Conservation (phyloP, 225 moss, liverwort and hornwort species). For the Polytrichum formosum region DNA sequence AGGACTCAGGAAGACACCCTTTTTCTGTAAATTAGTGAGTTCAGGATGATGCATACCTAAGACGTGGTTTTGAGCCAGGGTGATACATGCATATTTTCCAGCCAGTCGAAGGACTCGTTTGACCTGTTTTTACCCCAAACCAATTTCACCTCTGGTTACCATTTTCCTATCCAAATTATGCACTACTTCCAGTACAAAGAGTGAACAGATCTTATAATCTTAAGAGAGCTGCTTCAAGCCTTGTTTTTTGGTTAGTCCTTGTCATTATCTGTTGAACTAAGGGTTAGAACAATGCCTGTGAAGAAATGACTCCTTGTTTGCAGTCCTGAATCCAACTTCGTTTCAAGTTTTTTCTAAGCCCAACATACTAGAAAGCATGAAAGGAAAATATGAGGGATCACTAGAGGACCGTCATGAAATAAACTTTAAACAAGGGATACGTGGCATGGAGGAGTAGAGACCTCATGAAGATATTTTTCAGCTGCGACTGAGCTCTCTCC, state of each 20-base stretch:
- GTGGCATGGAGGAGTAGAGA: conserved; percentile 20
- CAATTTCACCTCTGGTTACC: conserved; percentile 1
- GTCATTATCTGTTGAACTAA: no score
- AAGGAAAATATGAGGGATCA: not conserved
- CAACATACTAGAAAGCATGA: not conserved
- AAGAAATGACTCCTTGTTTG: no score
- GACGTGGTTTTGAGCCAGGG: conserved; percentile 63
- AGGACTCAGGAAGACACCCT: no score
- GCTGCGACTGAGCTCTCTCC: conserved; percentile 43
- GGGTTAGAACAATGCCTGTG: no score
- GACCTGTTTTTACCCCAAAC: conserved; percentile 47
- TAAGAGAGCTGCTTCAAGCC: no score
- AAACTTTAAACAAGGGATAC: not conserved
- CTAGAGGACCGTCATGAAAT: not conserved
- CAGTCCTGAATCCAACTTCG: no score
- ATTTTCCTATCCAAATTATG: no score
- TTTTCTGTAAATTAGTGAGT: no score
- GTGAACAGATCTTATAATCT: no score
- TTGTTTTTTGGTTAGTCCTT: no score
- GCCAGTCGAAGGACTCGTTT: conserved; percentile 72
- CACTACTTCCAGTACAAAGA: no score
- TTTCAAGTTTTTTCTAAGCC: no score
- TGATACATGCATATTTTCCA: conserved; percentile 80
- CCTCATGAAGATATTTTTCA: conserved; percentile 75
- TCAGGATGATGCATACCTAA: conserved; percentile 41